Evolutionary conservation across 2,329 filamentous ascomycete genomes (phyloP).

Genomic region (Trichoderma breve): DNA sequence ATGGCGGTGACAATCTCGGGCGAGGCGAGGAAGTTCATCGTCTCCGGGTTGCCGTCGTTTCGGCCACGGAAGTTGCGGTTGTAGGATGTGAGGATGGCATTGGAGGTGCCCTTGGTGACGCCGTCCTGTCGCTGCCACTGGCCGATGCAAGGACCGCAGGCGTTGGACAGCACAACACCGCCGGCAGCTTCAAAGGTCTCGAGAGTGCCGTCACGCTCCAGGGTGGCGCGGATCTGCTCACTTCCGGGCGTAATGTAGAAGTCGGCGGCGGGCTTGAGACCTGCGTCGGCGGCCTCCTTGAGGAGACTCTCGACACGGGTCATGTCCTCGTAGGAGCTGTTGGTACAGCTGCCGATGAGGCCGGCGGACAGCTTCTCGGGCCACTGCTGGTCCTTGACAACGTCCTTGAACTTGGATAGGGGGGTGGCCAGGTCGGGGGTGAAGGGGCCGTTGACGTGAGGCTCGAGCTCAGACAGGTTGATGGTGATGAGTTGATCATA

Average conservation of each 20-base stretch:
- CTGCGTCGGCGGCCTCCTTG: constrained; percentile 85
- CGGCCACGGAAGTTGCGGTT: constrained; percentile 98
- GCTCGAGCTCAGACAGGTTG: constrained; percentile 84
- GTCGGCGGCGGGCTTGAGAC: constrained; percentile 81
- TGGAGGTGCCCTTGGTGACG: constrained; percentile 77
- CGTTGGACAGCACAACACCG: constrained; percentile 87
- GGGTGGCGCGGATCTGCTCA: constrained; percentile 92
- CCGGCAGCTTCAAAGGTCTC: constrained; percentile 83
- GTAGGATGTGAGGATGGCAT: constrained; percentile 95
- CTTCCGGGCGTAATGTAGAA: constrained; percentile 97
- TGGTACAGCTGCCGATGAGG: constrained; percentile 96
- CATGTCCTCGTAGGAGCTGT: constrained; percentile 99
- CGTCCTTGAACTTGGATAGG: constrained; percentile 82
- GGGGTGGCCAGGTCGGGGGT: constrained; percentile 94
- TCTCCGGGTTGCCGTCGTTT: constrained; percentile 93
- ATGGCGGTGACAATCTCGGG: constrained; percentile 97
- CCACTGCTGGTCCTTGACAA: constrained; percentile 83
- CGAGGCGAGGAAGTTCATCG: constrained; percentile 98
- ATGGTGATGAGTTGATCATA: constrained; percentile 93
- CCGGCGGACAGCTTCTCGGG: constrained; percentile 87
- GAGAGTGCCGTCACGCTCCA: constrained; percentile 85
- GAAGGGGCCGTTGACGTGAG: constrained; percentile 95
- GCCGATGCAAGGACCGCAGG: constrained; percentile 89
- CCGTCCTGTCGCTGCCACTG: constrained; percentile 94
- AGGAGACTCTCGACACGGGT: constrained; percentile 89